Evolutionary conservation across 768 basidiomycete genomes (phyloP).

Genomic region (Pleurotus sapidus): DNA sequence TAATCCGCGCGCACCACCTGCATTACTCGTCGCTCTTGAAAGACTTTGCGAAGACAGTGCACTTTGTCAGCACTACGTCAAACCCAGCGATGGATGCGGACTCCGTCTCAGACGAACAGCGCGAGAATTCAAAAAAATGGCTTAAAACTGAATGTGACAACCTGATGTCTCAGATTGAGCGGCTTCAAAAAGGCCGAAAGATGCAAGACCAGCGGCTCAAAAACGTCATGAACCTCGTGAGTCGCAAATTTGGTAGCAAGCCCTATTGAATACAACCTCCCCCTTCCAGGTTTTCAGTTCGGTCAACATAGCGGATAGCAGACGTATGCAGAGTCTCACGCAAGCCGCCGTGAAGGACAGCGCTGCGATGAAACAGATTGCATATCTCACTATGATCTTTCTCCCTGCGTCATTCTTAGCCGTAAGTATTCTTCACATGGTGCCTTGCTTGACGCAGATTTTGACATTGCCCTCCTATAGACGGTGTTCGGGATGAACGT

Average conservation of each 20-base stretch:
- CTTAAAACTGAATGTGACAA: conserved; percentile 42
- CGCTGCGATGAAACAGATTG: conserved; percentile 57
- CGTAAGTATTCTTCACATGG: conserved; percentile 23
- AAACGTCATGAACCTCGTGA: conserved; percentile 51
- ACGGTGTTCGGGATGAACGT: conserved; percentile 59
- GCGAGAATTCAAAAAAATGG: not conserved
- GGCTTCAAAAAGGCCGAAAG: conserved; percentile 33
- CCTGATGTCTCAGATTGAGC: conserved; percentile 46
- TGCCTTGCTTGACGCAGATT: not conserved
- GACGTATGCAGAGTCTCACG: conserved; percentile 48
- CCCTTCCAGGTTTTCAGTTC: conserved; percentile 49
- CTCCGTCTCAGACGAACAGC: not conserved
- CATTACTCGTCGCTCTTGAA: conserved; percentile 55
- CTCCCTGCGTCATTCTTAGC: conserved; percentile 54
- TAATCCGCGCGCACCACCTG: conserved; percentile 57
- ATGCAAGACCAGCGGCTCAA: conserved; percentile 50
- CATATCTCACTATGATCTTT: conserved; percentile 62
- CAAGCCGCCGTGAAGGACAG: conserved; percentile 48
- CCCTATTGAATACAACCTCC: not conserved
- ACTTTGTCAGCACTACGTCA: conserved; percentile 43
- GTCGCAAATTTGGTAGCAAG: conserved; percentile 8
- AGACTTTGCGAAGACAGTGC: conserved; percentile 51
- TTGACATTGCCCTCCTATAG: conserved; percentile 21
- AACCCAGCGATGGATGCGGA: conserved; percentile 50
- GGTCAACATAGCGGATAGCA: conserved; percentile 57